Evolutionary conservation across 805 yeast species (phyloP), one percentile per base, ranked within the genome.

Genomic region (Huiozyma naganishii): DNA sequence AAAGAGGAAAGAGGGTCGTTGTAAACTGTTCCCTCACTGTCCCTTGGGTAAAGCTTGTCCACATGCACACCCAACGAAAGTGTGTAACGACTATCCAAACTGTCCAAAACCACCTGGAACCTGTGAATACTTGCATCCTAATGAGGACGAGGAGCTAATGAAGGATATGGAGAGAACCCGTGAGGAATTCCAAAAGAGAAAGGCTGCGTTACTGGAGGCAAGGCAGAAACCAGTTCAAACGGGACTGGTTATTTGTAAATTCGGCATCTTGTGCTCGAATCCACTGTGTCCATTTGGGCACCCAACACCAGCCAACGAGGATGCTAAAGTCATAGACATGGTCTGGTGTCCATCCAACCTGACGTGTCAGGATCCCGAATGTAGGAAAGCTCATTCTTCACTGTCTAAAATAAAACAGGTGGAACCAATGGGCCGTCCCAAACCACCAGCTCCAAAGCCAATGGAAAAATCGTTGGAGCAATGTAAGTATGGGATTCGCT

Each of bases 271-370:
- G 35, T 88, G 96, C 64, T 70, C 84, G 27, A 84, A 83, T 55
- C 86, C 79, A 48, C 65, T 76, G 48, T 88, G 96, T 68, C 86
- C 88, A 29, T 86, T 80, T 67, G 95, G 88, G 27, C 96, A 88
- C 59, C 95, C 97, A 38, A 85, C 95, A 0, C 92, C 94, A 1
- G 83, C 86, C 12, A 85, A 83, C 64, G 76, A 72, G 48, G 78
- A 74, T 48, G 87, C 88, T 29, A 77, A 79, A 52, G 85, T 87
- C 36, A 67, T 74, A 11, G 72, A 73, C 12, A 65, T 75, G 40
- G 81, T 77, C 51, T 84, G 95, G 95, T 88, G 96, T 68, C 66
- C 79, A 6, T 76, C 70, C 33, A 84, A 84, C 50, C 72, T 80
- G 51, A 61, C 65, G 17, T 88, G 96, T 67, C 51, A 63, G 27